Conservation (phyloP, 371 early-diverging fungal species). For the Lichtheimia ramosa region DNA sequence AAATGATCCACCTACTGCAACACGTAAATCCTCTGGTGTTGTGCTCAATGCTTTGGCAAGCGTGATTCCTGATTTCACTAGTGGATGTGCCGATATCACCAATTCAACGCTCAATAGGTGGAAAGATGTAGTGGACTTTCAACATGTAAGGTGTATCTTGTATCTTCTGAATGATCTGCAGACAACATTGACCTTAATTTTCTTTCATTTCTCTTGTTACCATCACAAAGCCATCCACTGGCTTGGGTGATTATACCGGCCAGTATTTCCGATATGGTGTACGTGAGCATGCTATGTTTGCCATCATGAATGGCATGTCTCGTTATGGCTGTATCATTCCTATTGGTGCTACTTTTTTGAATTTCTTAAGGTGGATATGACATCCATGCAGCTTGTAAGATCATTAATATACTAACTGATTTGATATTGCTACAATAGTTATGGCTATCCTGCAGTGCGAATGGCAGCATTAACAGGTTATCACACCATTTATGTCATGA, state of each 20-base stretch:
- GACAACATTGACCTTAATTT: not conserved
- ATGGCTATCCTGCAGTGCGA: conserved; percentile 87
- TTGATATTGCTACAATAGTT: conserved; percentile 15
- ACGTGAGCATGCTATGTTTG: conserved; percentile 99
- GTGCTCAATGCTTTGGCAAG: conserved; percentile 80
- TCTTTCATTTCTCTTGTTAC: conserved; percentile 76
- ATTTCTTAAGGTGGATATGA: conserved; percentile 82
- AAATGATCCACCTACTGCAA: conserved; percentile 72
- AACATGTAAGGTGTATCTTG: conserved; percentile 43
- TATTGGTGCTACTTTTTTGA: conserved; percentile 95
- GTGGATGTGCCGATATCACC: conserved; percentile 97
- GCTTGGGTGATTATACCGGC: conserved; percentile 80
- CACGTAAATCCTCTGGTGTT: conserved; percentile 78
- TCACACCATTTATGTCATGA: conserved; percentile 94
- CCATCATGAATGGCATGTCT: conserved; percentile 92
- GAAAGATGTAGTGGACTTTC: conserved; percentile 87
- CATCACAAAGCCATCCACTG: conserved; percentile 35
- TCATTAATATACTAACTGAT: too few species aligned
- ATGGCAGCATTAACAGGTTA: conserved; percentile 86
- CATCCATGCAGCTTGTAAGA: not conserved
- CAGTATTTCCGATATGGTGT: conserved; percentile 97
- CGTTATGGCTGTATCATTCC: conserved; percentile 87
- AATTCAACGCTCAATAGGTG: conserved; percentile 90
- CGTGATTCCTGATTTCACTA: conserved; percentile 76
- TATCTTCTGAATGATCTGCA: too few species aligned